A percentile compares a stretch with the other conserved stretches of the same genome.
Conservation (phyloP, 2,329 filamentous ascomycete species). For the Ophiostoma populinum region DNA sequence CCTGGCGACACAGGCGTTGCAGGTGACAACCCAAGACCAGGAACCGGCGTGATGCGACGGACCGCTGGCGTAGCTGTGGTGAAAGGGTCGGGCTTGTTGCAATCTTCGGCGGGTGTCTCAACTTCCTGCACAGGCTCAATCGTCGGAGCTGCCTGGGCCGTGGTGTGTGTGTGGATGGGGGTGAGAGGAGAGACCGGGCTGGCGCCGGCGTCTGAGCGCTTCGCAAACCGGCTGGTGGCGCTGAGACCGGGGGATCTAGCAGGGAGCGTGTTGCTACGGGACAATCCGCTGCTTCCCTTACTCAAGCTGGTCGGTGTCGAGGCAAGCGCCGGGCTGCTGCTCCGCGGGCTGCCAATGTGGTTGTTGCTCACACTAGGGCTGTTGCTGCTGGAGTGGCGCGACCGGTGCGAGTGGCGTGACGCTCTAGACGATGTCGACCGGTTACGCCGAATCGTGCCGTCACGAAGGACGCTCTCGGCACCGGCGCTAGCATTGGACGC, state of each 20-base stretch:
- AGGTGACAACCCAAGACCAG: slow-evolving; percentile 4
- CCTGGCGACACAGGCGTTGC: slow-evolving; percentile 4
- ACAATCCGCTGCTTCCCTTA: slow-evolving; percentile 25
- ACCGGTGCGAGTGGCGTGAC: slow-evolving; percentile 54
- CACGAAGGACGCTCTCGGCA: slow-evolving; percentile 70
- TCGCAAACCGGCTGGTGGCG: slow-evolving; percentile 48
- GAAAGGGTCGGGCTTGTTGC: neutral
- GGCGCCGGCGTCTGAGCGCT: slow-evolving; percentile 16
- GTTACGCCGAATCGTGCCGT: slow-evolving; percentile 66
- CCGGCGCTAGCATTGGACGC: slow-evolving; percentile 78
- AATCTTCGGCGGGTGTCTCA: slow-evolving; percentile 17
- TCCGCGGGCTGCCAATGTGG: slow-evolving; percentile 43
- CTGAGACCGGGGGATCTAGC: slow-evolving; percentile 64
- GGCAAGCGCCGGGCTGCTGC: slow-evolving; percentile 39
- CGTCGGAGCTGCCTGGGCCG: slow-evolving; percentile 28
- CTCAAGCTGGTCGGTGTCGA: slow-evolving; percentile 28
- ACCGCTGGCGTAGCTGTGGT: neutral
- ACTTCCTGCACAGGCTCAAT: slow-evolving; percentile 23
- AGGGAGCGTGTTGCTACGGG: slow-evolving; percentile 75
- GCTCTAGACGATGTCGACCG: slow-evolving; percentile 84
- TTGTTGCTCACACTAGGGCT: slow-evolving; percentile 5
- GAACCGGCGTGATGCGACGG: neutral
- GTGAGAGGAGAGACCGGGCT: slow-evolving; percentile 18
- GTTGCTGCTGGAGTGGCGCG: slow-evolving; percentile 57
- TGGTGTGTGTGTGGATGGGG: slow-evolving; percentile 23